Base-by-base conservation (phyloP, 352 stramenopile species). In the Globisporangium parvum region DNA sequence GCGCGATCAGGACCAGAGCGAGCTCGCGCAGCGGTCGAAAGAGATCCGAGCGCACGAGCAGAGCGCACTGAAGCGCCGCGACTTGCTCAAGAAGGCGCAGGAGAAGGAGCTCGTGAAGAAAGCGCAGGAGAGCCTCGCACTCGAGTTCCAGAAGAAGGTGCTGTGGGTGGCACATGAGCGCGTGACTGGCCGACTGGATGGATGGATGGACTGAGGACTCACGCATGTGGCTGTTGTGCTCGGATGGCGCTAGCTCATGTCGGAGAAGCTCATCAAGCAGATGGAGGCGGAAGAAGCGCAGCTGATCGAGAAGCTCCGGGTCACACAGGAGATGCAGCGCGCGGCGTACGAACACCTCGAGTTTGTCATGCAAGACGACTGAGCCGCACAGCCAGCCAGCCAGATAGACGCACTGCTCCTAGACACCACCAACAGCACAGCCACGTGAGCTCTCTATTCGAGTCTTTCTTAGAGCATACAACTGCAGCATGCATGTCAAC, bases 321-420 rank as follows among this genome's bases (percentile, higher is more conserved):
- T 85, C 14, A 85, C 78, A 40, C 77, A 91, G 54, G 78, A 88
- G 37, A 58, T 84, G 48, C 78, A 88, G 60, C 76, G 72, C 24
- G 65, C 71, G 3, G 78, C 77, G 15, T 87, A 81, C 60, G 75
- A 87, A 26, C 71, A 88, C 49, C 69, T 88, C 33, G 75, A 88
- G 57, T 77, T 80, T 48, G 75, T 75, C 46, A 83, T 88, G 62
- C 65, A 86, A 37, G 63, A 84, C 50, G 50, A 63, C 31, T 63
- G 33, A 63, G 12, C n/a, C n/a, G n/a, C n/a, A n/a, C n/a, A n/a
- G n/a, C n/a, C n/a, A n/a, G n/a, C 26, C 26, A 31, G 26, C 2
- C 26, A 17, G 42, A 18, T 9, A 14, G 14, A 2, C 11, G 39
- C 20, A 11, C n/a, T 8, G 26, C 8, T n/a, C n/a, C 10, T 50